These are phyloP conservation scores for Spathaspora girioi DNA, from an alignment of 805 yeast species.

Conservation along the genomic window DNA sequence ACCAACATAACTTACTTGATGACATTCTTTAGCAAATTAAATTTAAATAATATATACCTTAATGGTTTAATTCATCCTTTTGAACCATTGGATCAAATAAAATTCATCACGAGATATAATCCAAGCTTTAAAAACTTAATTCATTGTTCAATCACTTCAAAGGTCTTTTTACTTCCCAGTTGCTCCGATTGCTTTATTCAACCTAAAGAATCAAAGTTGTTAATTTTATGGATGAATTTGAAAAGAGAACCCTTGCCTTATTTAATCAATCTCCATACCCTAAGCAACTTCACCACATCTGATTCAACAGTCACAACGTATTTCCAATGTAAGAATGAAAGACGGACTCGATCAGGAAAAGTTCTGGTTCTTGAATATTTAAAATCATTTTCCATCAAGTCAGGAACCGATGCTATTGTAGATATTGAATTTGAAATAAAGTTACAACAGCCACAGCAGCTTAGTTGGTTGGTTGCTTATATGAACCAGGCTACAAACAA, in stretches of 20 bases:
- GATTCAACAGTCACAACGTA: background rate
- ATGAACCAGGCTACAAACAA: background rate
- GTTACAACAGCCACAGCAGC: background rate
- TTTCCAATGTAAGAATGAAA: slow-evolving; percentile 3
- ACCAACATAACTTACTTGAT: background rate
- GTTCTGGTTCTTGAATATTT: background rate
- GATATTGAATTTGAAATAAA: slow-evolving; percentile 3
- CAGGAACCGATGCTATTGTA: background rate
- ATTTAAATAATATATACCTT: background rate
- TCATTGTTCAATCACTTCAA: background rate
- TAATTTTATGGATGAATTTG: slow-evolving; percentile 2
- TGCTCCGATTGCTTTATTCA: slow-evolving; percentile 3
- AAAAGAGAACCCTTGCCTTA: background rate
- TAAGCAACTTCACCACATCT: background rate
- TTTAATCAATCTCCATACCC: slow-evolving; percentile 4
- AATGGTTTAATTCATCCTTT: background rate
- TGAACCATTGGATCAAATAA: background rate
- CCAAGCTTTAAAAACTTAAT: slow-evolving; percentile 2
- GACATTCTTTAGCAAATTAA: background rate
- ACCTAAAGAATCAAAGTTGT: slow-evolving; percentile 5
- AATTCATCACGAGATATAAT: slow-evolving; percentile 1
- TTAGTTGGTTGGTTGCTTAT: slow-evolving; percentile 4
- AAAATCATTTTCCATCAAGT: slow-evolving; percentile 1
- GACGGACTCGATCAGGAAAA: slow-evolving; percentile 2
- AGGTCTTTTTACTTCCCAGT: background rate